Base-by-base conservation (phyloP, 2,329 filamentous ascomycete genomes). In the Nemania serpens region DNA sequence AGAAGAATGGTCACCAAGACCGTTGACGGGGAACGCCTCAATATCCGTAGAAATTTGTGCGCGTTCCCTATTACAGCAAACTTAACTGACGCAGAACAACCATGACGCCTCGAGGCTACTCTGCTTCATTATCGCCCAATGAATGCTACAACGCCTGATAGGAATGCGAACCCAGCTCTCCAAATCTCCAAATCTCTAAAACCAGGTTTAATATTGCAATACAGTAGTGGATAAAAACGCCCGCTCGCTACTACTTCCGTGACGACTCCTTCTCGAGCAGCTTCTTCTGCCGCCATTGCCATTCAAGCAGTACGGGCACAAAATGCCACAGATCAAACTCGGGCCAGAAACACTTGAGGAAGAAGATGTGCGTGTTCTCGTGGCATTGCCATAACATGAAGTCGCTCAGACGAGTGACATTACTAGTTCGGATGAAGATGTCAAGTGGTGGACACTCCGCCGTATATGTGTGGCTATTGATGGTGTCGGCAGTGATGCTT, bases 321-420 rank as follows among this genome's bases (percentile, higher is more conserved):
- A 98, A 97, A 61, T 93, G 86, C 88, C 93, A 94, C 4, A 99
- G 82, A 73, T 96, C 93, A 70, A 99, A 97, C 65, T 97, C 92
- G 1, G 95, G 95, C 95, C 95, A 99, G 64, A 97, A 81, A 66
- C 91, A 95, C 70, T 96, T 86, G 58, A 97, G 78, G 74, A 98
- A 99, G 61, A 96, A 91, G 66, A 99, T 90, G 62, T 96, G 90
- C 0, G 95, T 97, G 65, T 94, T 83, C 72, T 97, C 87, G 73
- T 98, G 93, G 70, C 91, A 95, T 77, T 99, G 95, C 95, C 95
- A 99, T 36, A 99, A 87, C 93, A 99, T 95, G 71, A 98, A 99
- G 75, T 99, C 95, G 73, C 93, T 97, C 61, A 99, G 80, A 50
- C 95, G 85, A 75, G 93, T 90, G 13, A 99, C 95, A 29, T 93